Evolutionary conservation across 352 stramenopile genomes (phyloP), one percentile per base, ranked within the genome.

Genomic region (Phytophthora foliorum): DNA sequence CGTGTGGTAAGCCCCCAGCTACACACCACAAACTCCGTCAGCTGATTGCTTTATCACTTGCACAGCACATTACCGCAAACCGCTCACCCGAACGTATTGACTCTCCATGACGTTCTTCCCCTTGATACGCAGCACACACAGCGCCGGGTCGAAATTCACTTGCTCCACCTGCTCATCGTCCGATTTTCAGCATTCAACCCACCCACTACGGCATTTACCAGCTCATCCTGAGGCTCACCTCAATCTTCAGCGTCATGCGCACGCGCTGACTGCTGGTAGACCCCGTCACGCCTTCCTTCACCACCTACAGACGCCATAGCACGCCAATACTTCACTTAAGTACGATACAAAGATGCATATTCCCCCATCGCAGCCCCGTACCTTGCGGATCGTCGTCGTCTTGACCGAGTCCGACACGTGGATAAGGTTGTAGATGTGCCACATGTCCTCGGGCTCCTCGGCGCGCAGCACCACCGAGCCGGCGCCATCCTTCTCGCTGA

Each of bases 401-500:
- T 97, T 95, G 39, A 99, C 92, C 44, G 88, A 90, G 76, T 99
- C 97, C 16, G 83, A 81, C 45, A 90, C 86, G 69, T 97, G 88
- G 39, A 99, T 97, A 38, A 99, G 83, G 77, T 99, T 99, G 88
- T 99, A 99, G 29, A 98, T 87, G 69, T 99, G 97, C 97, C 97
- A 99, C 81, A 99, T 97, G 78, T 99, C 98, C 78, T 99, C 97
- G 5, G 93, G 81, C 62, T 98, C 97, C 75, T 99, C 95, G 8
- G 97, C 95, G 41, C 94, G 90, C 53, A 99, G 82, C 59, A 97
- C 78, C 21, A 99, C 85, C 13, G 65, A 89, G 24, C 97, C 97
- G 51, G 81, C 90, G 65, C 95, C 95, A 84, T 99, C 97, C 83
- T 99, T 99, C 69, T 94, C 90, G 69, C 80, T 96, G 67, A 98